Evolutionary conservation across 345 rosid genomes (phyloP), one percentile per base, ranked within the genome.

Genomic region (Conringia planisiliqua): DNA sequence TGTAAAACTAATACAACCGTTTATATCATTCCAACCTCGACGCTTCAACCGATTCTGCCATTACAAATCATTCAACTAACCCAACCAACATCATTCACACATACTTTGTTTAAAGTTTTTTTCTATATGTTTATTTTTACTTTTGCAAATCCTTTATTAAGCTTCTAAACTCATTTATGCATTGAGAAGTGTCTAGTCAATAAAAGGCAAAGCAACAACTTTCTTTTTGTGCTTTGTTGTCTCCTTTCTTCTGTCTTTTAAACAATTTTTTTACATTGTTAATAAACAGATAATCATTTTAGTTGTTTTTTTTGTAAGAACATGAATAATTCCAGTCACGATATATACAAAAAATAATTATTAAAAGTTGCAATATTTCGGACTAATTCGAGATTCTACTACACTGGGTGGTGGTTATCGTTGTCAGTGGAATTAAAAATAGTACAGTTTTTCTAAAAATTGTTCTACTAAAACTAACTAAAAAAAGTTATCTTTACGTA

Each of bases 1-100:
- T 33, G 64, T 18, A 60, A 22, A 54, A 44, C 14, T 30, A 58
- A 68, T 77, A 68, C 81, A 80, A 69, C 55, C 77, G 67, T 85
- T 64, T 78, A 54, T 72, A 39, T 59, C 75, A 20, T 64, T 43
- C 43, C 58, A 75, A 68, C n/a, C 63, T 68, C 29, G 74, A 76
- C 79, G 44, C 70, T 62, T 76, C 64, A 76, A 76, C 79, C 65
- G 42, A 69, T 35, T 76, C 18, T n/a, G 26, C 64, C 74, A 69
- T 80, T 60, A 72, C 68, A 75, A 50, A 70, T 64, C 36, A 38
- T 59, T 30, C 68, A 59, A 62, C 74, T 42, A 68, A 62, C 74
- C 24, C 62, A 68, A 69, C 74, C 50, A 76, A 75, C 63, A 35
- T 35, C 14, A 66, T 20, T 6, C 47, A 22, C 33, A 48, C 59